These are phyloP conservation scores for Neotropicomus parvogracilis DNA, from an alignment of 1,284 basidiomycete species.

Conservation along the genomic window DNA sequence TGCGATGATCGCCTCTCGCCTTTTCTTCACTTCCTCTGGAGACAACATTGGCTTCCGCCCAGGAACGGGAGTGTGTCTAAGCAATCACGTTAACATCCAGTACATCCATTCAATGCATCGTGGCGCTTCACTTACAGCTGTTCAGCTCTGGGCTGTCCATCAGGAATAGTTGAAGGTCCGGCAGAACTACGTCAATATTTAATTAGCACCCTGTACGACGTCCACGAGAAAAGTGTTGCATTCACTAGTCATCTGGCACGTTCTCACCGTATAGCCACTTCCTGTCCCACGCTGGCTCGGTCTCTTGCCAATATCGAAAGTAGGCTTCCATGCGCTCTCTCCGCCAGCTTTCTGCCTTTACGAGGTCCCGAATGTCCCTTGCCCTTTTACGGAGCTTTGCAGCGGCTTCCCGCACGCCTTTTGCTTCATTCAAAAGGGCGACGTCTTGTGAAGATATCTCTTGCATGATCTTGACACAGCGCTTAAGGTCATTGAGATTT, in stretches of 20 bases:
- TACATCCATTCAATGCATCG: background rate
- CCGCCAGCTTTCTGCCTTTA: conserved; percentile 22
- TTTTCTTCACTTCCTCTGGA: conserved; percentile 8
- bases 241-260: conserved; percentile 8
- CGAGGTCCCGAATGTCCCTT: conserved; percentile 23
- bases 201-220: background rate
- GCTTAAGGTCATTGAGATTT: conserved; percentile 20
- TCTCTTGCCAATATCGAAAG: conserved; percentile 31
- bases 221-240: background rate
- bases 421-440: conserved; percentile 12
- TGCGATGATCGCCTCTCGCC: conserved; percentile 13
- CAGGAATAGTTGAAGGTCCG: conserved; percentile 3
- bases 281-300: conserved; percentile 21
- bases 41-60: conserved; percentile 2
- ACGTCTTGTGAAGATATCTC: conserved; percentile 22
- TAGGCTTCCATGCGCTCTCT: conserved; percentile 30
- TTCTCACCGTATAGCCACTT: conserved; percentile 25
- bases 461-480: conserved; percentile 27
- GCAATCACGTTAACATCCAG: background rate
- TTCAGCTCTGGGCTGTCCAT: background rate
- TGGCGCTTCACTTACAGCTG: conserved; percentile 3
- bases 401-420: conserved; percentile 17
- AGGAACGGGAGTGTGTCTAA: conserved; percentile 1
- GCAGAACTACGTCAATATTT: conserved; percentile 1
- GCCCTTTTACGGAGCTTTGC: conserved; percentile 20